Conservation (phyloP, 805 yeast species). For the Lachancea fermentati region DNA sequence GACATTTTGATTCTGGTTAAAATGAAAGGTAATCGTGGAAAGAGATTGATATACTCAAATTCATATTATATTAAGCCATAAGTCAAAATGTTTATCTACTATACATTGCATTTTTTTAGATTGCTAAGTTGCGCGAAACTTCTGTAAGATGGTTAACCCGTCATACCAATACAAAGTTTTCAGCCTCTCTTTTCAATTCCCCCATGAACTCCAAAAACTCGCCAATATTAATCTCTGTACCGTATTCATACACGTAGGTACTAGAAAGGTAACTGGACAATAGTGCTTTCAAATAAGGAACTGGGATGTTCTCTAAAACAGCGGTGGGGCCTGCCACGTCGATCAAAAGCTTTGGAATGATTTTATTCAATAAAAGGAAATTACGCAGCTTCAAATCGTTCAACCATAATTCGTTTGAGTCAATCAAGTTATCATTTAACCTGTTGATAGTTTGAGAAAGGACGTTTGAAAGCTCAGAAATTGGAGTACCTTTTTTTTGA, state of each 20-base stretch:
- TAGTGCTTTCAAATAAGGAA: conserved; percentile 78
- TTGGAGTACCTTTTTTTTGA: conserved; percentile 54
- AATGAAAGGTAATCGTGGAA: too few relatives aligned
- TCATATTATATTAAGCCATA: too few relatives aligned
- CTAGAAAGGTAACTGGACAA: conserved; percentile 85
- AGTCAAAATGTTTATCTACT: not conserved
- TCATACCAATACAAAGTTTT: not conserved
- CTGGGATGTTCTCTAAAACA: conserved; percentile 76
- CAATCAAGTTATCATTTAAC: conserved; percentile 77
- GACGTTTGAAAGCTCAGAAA: conserved; percentile 69
- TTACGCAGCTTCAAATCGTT: conserved; percentile 73
- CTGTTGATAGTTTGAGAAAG: conserved; percentile 79
- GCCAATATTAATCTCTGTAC: conserved; percentile 72
- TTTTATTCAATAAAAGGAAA: conserved; percentile 58
- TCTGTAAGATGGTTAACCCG: too few relatives aligned
- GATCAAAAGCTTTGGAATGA: conserved; percentile 71
- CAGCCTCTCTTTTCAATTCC: conserved; percentile 42
- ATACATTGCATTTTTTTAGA: not conserved
- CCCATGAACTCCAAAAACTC: conserved; percentile 66
- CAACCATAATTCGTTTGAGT: conserved; percentile 77
- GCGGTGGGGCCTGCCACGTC: conserved; percentile 58
- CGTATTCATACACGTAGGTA: conserved; percentile 75
- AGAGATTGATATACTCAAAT: too few relatives aligned
- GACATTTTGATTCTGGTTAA: too few relatives aligned
- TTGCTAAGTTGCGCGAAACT: not conserved